These are phyloP conservation scores for Rickenella mellea DNA, from an alignment of 768 basidiomycete species.

Conservation along the genomic window DNA sequence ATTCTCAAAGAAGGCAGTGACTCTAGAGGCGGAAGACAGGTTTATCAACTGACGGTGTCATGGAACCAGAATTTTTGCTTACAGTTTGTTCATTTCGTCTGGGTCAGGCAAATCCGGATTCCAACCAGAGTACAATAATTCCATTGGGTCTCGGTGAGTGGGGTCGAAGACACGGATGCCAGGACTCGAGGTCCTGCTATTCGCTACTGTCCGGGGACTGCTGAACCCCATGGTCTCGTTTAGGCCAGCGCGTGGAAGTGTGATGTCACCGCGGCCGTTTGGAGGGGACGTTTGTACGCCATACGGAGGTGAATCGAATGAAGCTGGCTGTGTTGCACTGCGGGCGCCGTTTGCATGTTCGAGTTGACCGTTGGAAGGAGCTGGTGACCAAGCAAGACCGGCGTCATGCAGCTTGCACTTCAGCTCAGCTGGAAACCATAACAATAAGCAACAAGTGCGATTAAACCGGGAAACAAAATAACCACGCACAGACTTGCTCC, in stretches of 20 bases:
- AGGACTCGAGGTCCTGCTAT: not conserved
- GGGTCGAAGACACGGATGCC: not conserved
- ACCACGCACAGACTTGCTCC: slow-evolving; percentile 57
- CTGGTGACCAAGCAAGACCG: slow-evolving; percentile 24
- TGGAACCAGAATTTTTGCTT: slow-evolving; percentile 18
- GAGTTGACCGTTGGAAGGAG: slow-evolving; percentile 23
- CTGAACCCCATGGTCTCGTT: slow-evolving; percentile 10
- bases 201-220: slow-evolving; percentile 4
- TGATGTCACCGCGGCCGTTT: slow-evolving; percentile 11
- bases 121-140: slow-evolving; percentile 71
- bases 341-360: slow-evolving; percentile 13
- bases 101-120: slow-evolving; percentile 80
- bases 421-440: slow-evolving; percentile 39
- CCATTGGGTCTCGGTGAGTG: slow-evolving; percentile 22
- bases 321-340: slow-evolving; percentile 4
- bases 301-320: slow-evolving; percentile 3
- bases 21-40: slow-evolving; percentile 31
- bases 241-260: slow-evolving; percentile 17
- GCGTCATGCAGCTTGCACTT: slow-evolving; percentile 54
- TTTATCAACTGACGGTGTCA: not conserved
- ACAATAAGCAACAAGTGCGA: slow-evolving; percentile 8
- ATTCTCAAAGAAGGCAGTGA: slow-evolving; percentile 82
- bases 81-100: slow-evolving; percentile 67
- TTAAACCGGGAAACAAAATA: slow-evolving; percentile 2
- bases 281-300: too few species aligned